These are phyloP conservation scores for Coccomyxa sp. DNA, from an alignment of 139 green algal species.

Conservation along the genomic window DNA sequence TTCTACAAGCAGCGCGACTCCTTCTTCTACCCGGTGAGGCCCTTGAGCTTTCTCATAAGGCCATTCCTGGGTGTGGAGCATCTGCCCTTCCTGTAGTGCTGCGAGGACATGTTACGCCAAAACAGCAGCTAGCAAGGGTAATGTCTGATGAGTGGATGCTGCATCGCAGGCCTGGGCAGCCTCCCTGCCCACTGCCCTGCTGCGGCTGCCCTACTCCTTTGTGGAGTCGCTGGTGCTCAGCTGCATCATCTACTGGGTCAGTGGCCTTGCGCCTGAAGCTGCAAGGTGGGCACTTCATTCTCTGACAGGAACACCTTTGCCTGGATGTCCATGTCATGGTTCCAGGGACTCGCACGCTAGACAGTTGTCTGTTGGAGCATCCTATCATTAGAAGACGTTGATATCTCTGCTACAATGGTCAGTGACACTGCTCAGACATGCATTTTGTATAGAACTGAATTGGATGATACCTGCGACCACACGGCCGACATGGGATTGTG, in stretches of 20 bases:
- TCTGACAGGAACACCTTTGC: background rate
- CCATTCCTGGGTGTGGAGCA: no score
- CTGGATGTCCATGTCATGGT: background rate
- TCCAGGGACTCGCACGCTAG: background rate
- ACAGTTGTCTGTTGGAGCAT: background rate
- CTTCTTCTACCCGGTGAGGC: constrained; percentile 24
- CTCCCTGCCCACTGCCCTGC: constrained; percentile 28
- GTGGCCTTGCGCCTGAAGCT: background rate
- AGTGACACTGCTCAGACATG: no score
- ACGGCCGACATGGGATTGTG: no score
- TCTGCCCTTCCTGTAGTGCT: no score
- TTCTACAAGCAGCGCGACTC: constrained; percentile 37
- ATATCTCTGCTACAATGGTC: background rate
- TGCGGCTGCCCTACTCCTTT: constrained; percentile 31
- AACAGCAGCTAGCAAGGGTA: no score
- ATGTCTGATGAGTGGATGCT: no score
- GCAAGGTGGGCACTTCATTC: background rate
- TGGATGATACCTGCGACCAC: no score
- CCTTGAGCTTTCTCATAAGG: no score
- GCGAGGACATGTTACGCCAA: no score
- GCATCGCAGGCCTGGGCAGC: constrained; percentile 20
- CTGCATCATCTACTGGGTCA: constrained; percentile 8
- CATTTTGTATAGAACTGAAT: no score
- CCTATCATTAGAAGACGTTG: background rate
- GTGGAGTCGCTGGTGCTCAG: constrained; percentile 16